phyloP scores from a whole-genome alignment of 371 early-diverging fungal genomes.

The Mucor irregularis region DNA sequence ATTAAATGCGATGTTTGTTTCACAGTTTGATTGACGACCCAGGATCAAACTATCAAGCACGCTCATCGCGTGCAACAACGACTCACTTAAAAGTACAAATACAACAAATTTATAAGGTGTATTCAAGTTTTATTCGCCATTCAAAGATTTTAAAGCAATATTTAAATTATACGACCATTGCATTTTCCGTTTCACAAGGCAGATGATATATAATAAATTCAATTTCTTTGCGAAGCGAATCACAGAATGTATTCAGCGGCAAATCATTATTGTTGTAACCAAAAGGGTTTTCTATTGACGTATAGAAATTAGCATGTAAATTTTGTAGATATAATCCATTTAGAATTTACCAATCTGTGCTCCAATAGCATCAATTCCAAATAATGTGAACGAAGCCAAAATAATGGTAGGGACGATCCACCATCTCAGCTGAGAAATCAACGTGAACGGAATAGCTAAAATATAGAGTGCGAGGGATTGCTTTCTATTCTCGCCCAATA shows the following conservation, averaged over 20 bases:
- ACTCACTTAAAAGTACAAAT: background rate
- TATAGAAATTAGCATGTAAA: background rate
- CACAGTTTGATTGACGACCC: too few relatives aligned
- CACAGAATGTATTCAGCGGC: conserved; percentile 43
- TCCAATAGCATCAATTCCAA: conserved; percentile 76
- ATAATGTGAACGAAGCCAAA: conserved; percentile 67
- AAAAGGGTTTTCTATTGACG: conserved; percentile 65
- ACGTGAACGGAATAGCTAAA: conserved; percentile 69
- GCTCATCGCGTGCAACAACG: too few relatives aligned
- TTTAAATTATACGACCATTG: conserved; percentile 20
- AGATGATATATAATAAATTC: conserved; percentile 47
- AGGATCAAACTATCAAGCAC: too few relatives aligned
- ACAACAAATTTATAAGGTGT: background rate
- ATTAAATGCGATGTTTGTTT: too few relatives aligned
- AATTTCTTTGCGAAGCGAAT: conserved; percentile 42
- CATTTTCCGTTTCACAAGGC: conserved; percentile 36
- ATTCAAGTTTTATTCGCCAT: too few relatives aligned
- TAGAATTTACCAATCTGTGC: conserved; percentile 26
- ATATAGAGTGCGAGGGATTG: conserved; percentile 71
- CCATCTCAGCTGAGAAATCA: conserved; percentile 55
- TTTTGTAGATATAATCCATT: background rate
- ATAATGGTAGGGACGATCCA: conserved; percentile 62
- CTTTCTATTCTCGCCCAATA: conserved; percentile 46
- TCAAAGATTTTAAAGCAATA: too few relatives aligned
- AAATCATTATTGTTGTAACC: conserved; percentile 61